These are phyloP conservation scores for Dendrobium catenatum DNA, from an alignment of 106 monocot genomes.

Conservation along the genomic window DNA sequence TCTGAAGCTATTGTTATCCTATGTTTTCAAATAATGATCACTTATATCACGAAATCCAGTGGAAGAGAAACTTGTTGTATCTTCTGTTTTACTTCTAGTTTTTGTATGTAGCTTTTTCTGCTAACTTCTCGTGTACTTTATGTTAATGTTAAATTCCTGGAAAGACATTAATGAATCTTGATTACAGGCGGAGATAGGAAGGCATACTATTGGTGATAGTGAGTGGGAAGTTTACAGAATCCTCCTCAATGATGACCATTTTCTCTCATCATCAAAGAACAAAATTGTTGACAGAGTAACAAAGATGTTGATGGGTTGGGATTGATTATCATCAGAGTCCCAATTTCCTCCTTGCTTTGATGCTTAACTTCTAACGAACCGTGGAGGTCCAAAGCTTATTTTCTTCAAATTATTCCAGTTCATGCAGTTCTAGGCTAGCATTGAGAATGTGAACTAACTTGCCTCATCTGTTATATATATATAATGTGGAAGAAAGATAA, in stretches of 20 bases:
- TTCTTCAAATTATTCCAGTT: not conserved
- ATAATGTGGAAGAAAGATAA: not conserved
- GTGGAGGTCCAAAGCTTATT: not conserved
- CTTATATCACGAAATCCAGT: no score
- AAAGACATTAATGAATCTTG: not conserved
- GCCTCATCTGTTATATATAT: not conserved
- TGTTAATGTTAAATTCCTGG: no score
- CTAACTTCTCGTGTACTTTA: no score
- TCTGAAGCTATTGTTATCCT: no score
- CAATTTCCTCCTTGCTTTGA: not conserved
- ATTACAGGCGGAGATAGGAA: constrained; percentile 69
- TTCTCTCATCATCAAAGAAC: constrained; percentile 21
- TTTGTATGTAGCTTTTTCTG: no score
- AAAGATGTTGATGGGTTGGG: constrained; percentile 90
- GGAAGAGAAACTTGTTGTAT: no score
- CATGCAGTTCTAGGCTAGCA: not conserved
- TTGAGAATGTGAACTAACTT: not conserved
- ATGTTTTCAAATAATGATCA: no score
- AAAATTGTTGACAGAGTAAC: constrained; percentile 59
- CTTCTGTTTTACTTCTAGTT: no score
- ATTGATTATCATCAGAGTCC: constrained; percentile 26
- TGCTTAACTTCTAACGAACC: constrained; percentile 1
- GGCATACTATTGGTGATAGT: constrained; percentile 60
- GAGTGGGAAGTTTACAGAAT: constrained; percentile 96
- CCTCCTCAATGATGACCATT: constrained; percentile 55